Conservation (phyloP, 805 yeast genomes). For the Ogataea nonfermentans region DNA sequence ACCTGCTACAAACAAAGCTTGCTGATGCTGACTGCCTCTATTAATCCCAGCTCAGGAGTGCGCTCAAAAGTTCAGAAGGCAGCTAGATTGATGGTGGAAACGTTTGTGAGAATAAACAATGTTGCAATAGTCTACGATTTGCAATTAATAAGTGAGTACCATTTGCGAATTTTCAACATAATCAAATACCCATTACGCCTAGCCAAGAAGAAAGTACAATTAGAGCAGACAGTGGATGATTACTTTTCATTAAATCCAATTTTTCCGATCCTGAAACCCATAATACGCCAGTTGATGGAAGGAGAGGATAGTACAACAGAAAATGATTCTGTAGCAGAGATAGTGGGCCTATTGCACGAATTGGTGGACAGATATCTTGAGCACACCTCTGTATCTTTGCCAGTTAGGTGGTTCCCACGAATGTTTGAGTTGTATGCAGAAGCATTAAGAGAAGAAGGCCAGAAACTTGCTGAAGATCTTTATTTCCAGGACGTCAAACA, state of each 20-base stretch:
- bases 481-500: constrained; percentile 21
- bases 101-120: constrained; percentile 16
- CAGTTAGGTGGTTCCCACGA: constrained; percentile 28
- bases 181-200: constrained; percentile 18
- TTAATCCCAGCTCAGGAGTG: constrained; percentile 2
- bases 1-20: constrained; percentile 23
- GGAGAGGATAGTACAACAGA: constrained; percentile 1
- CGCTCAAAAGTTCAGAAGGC: constrained; percentile 16
- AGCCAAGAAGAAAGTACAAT: background rate
- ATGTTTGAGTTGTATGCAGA: constrained; percentile 24
- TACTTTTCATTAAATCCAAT: constrained; percentile 28
- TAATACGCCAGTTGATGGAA: constrained; percentile 14
- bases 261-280: constrained; percentile 26
- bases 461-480: constrained; percentile 20
- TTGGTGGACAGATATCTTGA: constrained; percentile 11
- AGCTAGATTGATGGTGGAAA: constrained; percentile 17
- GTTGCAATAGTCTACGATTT: constrained; percentile 21
- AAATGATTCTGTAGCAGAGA: background rate
- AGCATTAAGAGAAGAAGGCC: constrained; percentile 18
- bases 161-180: constrained; percentile 20
- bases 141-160: constrained; percentile 20
- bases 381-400: constrained; percentile 7
- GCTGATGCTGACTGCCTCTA: constrained; percentile 18
- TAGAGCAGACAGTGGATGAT: constrained; percentile 18
- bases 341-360: constrained; percentile 6